phyloP scores from a whole-genome alignment of 352 stramenopile species.

The Globisporangium nunn region DNA sequence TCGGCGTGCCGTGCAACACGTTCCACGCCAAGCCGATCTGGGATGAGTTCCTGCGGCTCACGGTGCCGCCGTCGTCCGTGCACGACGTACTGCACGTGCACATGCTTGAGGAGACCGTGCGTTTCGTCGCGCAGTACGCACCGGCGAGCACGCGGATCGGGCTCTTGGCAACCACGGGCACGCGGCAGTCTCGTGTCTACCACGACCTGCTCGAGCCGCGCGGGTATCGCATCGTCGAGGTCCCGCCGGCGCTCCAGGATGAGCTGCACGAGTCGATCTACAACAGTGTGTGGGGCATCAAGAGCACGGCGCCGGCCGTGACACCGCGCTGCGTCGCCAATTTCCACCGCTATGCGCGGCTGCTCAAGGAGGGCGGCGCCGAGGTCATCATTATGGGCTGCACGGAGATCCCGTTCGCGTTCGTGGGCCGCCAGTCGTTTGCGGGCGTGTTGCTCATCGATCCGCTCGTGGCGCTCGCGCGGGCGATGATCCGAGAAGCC shows the following conservation, averaged over 20 bases:
- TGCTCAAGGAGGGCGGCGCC: slow-evolving; percentile 36
- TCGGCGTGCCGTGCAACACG: slow-evolving; percentile 67
- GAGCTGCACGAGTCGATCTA: slow-evolving; percentile 74
- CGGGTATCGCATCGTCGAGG: slow-evolving; percentile 52
- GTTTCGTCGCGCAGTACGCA: slow-evolving; percentile 37
- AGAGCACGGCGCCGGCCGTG: slow-evolving; percentile 58
- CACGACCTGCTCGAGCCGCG: slow-evolving; percentile 58
- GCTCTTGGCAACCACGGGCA: slow-evolving; percentile 64
- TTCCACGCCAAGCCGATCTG: slow-evolving; percentile 70
- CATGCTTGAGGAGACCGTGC: slow-evolving; percentile 68
- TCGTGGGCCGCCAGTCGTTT: slow-evolving; percentile 36
- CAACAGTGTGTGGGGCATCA: slow-evolving; percentile 63
- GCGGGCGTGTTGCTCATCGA: slow-evolving; percentile 51
- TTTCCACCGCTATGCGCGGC: slow-evolving; percentile 48
- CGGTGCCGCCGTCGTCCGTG: slow-evolving; percentile 4
- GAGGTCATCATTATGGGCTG: slow-evolving; percentile 70
- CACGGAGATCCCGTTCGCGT: slow-evolving; percentile 75
- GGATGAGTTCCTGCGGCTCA: slow-evolving; percentile 58
- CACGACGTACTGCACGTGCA: slow-evolving; percentile 28
- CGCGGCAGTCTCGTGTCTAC: slow-evolving; percentile 51
- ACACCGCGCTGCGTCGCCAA: slow-evolving; percentile 44
- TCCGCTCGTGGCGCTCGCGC: slow-evolving; percentile 64
- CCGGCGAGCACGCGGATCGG: slow-evolving; percentile 45
- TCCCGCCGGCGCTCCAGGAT: slow-evolving; percentile 34
- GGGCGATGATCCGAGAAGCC: slow-evolving; percentile 60